A percentile compares a stretch with the other conserved stretches of the same genome.
Conservation (phyloP, 495 filamentous ascomycete genomes). For the Opeltia flavorubescens region DNA sequence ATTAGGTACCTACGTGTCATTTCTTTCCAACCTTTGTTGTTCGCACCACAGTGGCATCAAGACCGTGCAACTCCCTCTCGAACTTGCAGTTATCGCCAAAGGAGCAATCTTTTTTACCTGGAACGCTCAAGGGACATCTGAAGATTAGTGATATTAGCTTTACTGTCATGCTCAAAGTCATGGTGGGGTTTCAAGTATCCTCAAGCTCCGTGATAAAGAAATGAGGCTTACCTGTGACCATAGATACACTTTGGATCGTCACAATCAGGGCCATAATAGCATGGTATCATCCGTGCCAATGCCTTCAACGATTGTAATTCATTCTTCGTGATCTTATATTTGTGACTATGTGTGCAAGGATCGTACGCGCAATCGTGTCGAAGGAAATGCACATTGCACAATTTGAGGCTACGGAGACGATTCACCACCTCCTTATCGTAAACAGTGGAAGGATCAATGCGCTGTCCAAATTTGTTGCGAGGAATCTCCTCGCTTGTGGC, state of each 20-base stretch:
- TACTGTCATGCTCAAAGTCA: not conserved
- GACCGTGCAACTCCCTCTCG: constrained; percentile 31
- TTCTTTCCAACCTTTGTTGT: constrained; percentile 33
- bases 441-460: constrained; percentile 45
- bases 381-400: constrained; percentile 78
- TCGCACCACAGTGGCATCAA: constrained; percentile 38
- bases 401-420: constrained; percentile 52
- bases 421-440: constrained; percentile 46
- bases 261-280: constrained; percentile 58
- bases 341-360: constrained; percentile 62
- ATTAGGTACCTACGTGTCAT: not conserved
- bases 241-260: constrained; percentile 70
- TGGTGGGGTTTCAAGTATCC: not conserved
- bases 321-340: constrained; percentile 50
- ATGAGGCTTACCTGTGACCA: constrained; percentile 42
- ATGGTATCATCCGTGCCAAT: constrained; percentile 67
- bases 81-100: constrained; percentile 40
- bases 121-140: constrained; percentile 31
- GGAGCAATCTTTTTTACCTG: constrained; percentile 35
- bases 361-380: constrained; percentile 59
- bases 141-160: no score
- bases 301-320: constrained; percentile 55
- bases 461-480: constrained; percentile 62
- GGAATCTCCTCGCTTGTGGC: constrained; percentile 38
- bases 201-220: not conserved